These are phyloP conservation scores for Bipolaris bicolor DNA, from an alignment of 2,329 filamentous ascomycete genomes.

Conservation along the genomic window DNA sequence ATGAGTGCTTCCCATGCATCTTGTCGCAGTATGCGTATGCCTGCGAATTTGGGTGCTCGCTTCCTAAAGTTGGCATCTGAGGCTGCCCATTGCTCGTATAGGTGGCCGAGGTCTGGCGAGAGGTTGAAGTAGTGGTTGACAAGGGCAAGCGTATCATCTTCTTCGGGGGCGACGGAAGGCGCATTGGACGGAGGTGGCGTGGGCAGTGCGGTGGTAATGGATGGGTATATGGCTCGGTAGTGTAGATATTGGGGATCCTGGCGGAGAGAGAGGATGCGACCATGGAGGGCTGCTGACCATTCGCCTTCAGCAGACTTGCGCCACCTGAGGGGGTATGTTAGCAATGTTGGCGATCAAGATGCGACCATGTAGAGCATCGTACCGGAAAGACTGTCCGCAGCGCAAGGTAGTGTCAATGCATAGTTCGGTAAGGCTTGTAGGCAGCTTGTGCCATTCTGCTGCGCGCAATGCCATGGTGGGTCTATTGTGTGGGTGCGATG, in stretches of 20 bases:
- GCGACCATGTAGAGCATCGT: slow-evolving; percentile 12
- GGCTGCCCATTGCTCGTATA: slow-evolving; percentile 88
- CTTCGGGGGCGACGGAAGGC: slow-evolving; percentile 36
- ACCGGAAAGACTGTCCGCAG: slow-evolving; percentile 92
- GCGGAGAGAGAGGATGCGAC: slow-evolving; percentile 81
- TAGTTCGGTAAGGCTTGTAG: slow-evolving; percentile 80
- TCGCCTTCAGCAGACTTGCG: slow-evolving; percentile 77
- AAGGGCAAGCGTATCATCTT: slow-evolving; percentile 77
- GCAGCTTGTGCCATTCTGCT: slow-evolving; percentile 87
- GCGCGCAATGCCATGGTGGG: slow-evolving; percentile 55
- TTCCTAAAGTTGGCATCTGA: slow-evolving; percentile 87
- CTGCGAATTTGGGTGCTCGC: slow-evolving; percentile 84
- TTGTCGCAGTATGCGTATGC: slow-evolving; percentile 90
- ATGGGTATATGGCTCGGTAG: slow-evolving; percentile 73
- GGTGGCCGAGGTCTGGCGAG: slow-evolving; percentile 70
- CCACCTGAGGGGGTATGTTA: slow-evolving; percentile 66
- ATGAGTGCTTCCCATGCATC: slow-evolving; percentile 95
- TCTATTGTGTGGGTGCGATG: not conserved
- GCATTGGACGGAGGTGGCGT: slow-evolving; percentile 50
- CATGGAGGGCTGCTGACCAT: slow-evolving; percentile 88
- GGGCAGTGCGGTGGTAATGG: slow-evolving; percentile 41
- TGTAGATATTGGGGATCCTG: slow-evolving; percentile 81
- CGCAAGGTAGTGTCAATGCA: slow-evolving; percentile 93
- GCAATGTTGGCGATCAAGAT: slow-evolving; percentile 4
- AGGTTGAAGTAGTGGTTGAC: slow-evolving; percentile 88